Evolutionary conservation across 257 asterid genomes (phyloP), one percentile per base, ranked within the genome.

Genomic region (Verbascum thapsus): DNA sequence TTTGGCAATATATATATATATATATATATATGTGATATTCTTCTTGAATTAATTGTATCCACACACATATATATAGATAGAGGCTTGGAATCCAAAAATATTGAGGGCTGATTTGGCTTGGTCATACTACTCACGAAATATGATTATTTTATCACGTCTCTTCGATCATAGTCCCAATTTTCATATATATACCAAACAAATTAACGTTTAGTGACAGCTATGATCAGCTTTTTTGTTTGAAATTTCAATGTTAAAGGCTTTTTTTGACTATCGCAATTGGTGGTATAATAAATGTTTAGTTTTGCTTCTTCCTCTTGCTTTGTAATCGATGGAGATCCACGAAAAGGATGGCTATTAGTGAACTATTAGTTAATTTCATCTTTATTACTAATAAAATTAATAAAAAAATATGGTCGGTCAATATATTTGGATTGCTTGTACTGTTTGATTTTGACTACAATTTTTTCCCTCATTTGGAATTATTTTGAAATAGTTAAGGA

Each of bases 61-160:
- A 23, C 9, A 2, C 5, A 38, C 3, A 13, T 9, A 16, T 26
- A 53, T 42, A 54, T 53, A 53, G 16, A 66, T 30, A 19, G 48
- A 38, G 5, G 18, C 45, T 43, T 35, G 58, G 19, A 34, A 34
- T 11, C 8, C 9, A 20, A 13, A 51, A 58, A 2, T 13, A 20
- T 5, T 58, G 49, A 12, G 4, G 44, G 18, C n/a, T 32, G 45
- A 9, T 38, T 66, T 18, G 35, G 35, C 32, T 45, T 9, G 45
- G 63, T 12, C 63, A 65, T 20, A 32, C 3, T 20, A 20, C 9
- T 23, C 6, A n/a, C 2, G 42, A 35, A 10, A 49, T 6, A 18
- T 1, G 38, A 55, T 43, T 9, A 26, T 54, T 47, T 3, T 37
- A 13, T 62, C 77, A 66, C 77, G 77, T 60, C 65, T 66, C 73